Evolutionary conservation across 2,329 filamentous ascomycete genomes (phyloP).

Genomic region (Phaeoacremonium minimum): DNA sequence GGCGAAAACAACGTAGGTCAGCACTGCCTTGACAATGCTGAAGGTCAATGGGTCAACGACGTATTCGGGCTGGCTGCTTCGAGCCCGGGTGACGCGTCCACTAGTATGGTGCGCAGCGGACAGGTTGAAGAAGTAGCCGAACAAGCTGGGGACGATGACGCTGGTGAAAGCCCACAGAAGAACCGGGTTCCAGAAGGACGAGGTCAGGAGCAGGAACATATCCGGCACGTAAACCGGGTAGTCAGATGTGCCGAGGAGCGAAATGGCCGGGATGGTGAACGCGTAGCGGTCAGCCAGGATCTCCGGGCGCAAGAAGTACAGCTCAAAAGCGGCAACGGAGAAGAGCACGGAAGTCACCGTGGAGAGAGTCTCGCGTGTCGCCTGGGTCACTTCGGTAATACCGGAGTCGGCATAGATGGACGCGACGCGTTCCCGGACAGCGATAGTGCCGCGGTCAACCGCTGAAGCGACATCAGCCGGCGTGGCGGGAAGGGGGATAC

Average conservation of each 20-base stretch:
- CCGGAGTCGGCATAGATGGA: conserved; percentile 62
- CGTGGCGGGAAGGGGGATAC: conserved; percentile 73
- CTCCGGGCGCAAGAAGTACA: conserved; percentile 63
- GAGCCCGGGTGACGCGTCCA: conserved; percentile 37
- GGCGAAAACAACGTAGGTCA: conserved; percentile 77
- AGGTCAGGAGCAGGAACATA: conserved; percentile 71
- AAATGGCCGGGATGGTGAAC: conserved; percentile 65
- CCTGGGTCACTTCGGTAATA: conserved; percentile 61
- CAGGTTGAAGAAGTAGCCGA: conserved; percentile 90
- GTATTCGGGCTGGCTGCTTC: conserved; percentile 41
- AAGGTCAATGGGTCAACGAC: conserved; percentile 82
- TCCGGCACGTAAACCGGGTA: conserved; percentile 70
- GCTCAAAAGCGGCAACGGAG: conserved; percentile 65
- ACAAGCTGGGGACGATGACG: conserved; percentile 62
- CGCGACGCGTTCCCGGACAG: conserved; percentile 61
- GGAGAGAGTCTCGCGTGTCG: conserved; percentile 65
- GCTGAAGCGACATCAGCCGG: conserved; percentile 73
- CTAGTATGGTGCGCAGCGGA: conserved; percentile 45
- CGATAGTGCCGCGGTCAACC: conserved; percentile 67
- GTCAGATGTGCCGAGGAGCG: conserved; percentile 49
- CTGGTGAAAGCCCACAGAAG: conserved; percentile 73
- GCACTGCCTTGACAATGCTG: conserved; percentile 80
- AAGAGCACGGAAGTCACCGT: conserved; percentile 70
- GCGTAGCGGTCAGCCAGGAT: conserved; percentile 69
- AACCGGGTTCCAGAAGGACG: conserved; percentile 79